Evolutionary conservation across 2,329 filamentous ascomycete genomes (phyloP).

Genomic region (Alternaria triticimaculans): DNA sequence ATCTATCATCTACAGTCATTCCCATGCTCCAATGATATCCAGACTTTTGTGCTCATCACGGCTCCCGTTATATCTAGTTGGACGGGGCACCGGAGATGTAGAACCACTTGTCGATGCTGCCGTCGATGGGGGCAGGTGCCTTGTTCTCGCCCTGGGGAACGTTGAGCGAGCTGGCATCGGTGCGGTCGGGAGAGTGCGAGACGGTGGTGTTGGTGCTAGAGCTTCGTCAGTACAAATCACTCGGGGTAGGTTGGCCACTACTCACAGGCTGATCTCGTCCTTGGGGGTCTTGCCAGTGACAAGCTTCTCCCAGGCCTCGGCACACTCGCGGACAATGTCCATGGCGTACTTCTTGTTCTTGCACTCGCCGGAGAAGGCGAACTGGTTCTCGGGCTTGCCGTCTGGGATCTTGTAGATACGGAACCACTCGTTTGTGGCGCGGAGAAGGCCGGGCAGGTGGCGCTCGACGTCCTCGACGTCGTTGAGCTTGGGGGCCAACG

Average conservation of each 20-base stretch:
- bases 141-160: slow-evolving; percentile 83
- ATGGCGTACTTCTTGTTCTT: slow-evolving; percentile 99
- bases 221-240: slow-evolving; percentile 20
- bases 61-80: slow-evolving; percentile 11
- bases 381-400: slow-evolving; percentile 99
- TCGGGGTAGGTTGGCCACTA: slow-evolving; percentile 43
- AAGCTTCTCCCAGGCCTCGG: slow-evolving; percentile 95
- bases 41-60: neutral
- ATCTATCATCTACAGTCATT: slow-evolving; percentile 2
- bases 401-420: slow-evolving; percentile 99
- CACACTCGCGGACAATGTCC: slow-evolving; percentile 94
- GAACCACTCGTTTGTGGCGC: slow-evolving; percentile 99
- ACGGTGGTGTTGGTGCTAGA: slow-evolving; percentile 82
- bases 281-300: slow-evolving; percentile 85
- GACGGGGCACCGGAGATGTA: slow-evolving; percentile 90
- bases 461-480: slow-evolving; percentile 99
- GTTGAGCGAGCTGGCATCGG: slow-evolving; percentile 72
- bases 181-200: slow-evolving; percentile 73
- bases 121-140: slow-evolving; percentile 85
- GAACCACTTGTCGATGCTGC: slow-evolving; percentile 99
- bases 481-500: slow-evolving; percentile 93
- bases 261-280: slow-evolving; percentile 83
- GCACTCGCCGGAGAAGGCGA: slow-evolving; percentile 99
- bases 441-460: slow-evolving; percentile 93
- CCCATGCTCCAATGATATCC: neutral